Conservation (phyloP, 352 stramenopile species). For the Phytophthora kernoviae region DNA sequence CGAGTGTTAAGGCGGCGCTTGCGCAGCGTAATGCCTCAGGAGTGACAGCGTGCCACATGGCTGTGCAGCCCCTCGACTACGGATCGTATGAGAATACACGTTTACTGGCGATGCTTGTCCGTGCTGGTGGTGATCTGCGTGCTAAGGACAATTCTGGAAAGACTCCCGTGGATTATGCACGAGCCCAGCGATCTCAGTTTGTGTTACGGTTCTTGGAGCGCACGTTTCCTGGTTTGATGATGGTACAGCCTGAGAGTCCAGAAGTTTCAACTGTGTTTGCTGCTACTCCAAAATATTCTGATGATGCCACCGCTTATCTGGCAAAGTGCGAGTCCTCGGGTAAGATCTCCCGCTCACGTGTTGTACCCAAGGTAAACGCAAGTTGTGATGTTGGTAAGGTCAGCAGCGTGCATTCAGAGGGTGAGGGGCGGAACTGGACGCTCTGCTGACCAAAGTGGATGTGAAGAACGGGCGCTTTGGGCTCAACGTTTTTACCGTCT, state of each 20-base stretch:
- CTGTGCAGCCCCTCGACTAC: constrained; percentile 59
- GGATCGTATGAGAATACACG: constrained; percentile 71
- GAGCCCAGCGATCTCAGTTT: constrained; percentile 54
- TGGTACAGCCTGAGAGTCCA: constrained; percentile 3
- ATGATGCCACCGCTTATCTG: constrained; percentile 60
- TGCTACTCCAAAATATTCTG: constrained; percentile 39
- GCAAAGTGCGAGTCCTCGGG: constrained; percentile 50
- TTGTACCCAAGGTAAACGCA: constrained; percentile 50
- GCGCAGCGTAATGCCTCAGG: constrained; percentile 44
- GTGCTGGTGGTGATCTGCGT: constrained; percentile 41
- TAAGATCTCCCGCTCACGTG: constrained; percentile 55
- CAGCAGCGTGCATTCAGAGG: constrained; percentile 42
- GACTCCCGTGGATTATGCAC: constrained; percentile 61
- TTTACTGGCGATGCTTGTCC: constrained; percentile 55
- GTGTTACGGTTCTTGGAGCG: constrained; percentile 56
- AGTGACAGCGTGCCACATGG: constrained; percentile 60
- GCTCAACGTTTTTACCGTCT: constrained; percentile 81
- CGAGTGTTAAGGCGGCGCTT: constrained; percentile 51
- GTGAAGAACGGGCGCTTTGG: constrained; percentile 73
- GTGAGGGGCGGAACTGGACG: constrained; percentile 55
- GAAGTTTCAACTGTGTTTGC: constrained; percentile 37
- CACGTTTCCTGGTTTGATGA: constrained; percentile 36
- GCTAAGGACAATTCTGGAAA: constrained; percentile 41
- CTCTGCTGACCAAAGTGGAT: constrained; percentile 76
- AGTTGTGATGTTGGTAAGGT: constrained; percentile 68